Base-by-base conservation (phyloP, 2,329 filamentous ascomycete genomes). In the Phialophora tarda region DNA sequence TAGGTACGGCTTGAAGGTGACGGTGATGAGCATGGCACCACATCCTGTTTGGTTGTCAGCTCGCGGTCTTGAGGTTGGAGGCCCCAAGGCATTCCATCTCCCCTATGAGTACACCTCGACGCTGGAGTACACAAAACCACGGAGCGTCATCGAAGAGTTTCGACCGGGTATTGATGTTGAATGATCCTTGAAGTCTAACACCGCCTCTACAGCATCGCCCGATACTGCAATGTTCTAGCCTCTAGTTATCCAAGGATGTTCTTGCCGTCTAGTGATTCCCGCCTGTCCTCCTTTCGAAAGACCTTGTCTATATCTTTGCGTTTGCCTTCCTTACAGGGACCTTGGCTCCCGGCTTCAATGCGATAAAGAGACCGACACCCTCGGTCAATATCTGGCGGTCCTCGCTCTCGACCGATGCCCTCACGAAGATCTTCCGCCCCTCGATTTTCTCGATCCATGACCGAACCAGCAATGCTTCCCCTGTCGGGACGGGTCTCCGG, bases 11-110 rank as follows among this genome's bases (percentile, higher is more conserved):
- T 69, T 85, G 4, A 76, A 66, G 56, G 83, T 85, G 0, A 81
- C 74, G 38, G 83, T 85, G 1, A 70, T 86, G 14, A 82, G 82
- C 1, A 80, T 84, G 2, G 85, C 86, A 1, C 86, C 86, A 0
- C 86, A 88, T 64, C 75, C 88, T 4, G 82, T 87, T 44, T 87
- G 85, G 84, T 85, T 81, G 0, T 78, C 80, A 44, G 83, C 82
- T 5, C 73, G 77, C 24, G 85, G 83, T 0, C 68, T 85, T 62
- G 78, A 82, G 62, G 79, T 84, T 71, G 83, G 83, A 38, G 83
- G 83, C 0, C 82, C 83, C 0, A 78, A 75, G 21, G 79, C 80
- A 5, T 85, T 85, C 72, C 76, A 75, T 12, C 32, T 74, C 32
- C 64, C 64, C 6, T 64, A 67, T 32, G 54, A 63, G 41, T 63